Evolutionary conservation across 805 yeast genomes (phyloP).

Genomic region (Cyberlindnera maclurae): DNA sequence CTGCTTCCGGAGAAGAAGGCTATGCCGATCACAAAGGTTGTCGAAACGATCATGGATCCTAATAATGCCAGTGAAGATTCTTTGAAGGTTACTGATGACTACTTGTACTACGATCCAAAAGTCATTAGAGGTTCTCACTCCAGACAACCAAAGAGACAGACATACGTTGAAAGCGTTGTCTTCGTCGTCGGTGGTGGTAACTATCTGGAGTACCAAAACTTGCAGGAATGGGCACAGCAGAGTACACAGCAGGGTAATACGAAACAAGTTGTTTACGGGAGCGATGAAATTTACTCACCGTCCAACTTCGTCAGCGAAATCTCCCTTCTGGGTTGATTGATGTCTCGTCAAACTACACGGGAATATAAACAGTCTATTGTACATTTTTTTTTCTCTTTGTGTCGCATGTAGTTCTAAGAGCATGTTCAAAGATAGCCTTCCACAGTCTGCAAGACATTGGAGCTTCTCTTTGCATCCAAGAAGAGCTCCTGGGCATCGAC

Average conservation of each 20-base stretch:
- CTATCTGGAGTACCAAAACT: constrained; percentile 86
- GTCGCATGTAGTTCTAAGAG: not conserved
- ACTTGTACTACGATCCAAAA: constrained; percentile 84
- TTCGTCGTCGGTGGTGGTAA: constrained; percentile 97
- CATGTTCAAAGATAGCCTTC: constrained; percentile 26
- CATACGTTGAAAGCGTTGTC: constrained; percentile 75
- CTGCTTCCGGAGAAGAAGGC: constrained; percentile 82
- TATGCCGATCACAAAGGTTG: constrained; percentile 83
- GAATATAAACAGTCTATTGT: not conserved
- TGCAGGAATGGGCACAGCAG: constrained; percentile 74
- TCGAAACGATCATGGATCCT: constrained; percentile 90
- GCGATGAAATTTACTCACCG: constrained; percentile 72
- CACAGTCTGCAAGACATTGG: constrained; percentile 46
- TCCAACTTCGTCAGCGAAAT: constrained; percentile 63
- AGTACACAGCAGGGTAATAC: constrained; percentile 30
- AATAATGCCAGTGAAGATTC: constrained; percentile 51
- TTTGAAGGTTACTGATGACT: constrained; percentile 77
- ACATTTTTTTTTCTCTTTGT: too few species aligned
- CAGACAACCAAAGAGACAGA: constrained; percentile 77
- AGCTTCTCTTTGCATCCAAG: constrained; percentile 79
- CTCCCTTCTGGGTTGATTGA: constrained; percentile 36
- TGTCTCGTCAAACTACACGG: not conserved
- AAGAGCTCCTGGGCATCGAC: constrained; percentile 80
- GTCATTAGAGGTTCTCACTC: constrained; percentile 82
- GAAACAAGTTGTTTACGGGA: constrained; percentile 75